Base-by-base conservation (phyloP, 78 protist species). In the Paratrimastix pyriformis region DNA sequence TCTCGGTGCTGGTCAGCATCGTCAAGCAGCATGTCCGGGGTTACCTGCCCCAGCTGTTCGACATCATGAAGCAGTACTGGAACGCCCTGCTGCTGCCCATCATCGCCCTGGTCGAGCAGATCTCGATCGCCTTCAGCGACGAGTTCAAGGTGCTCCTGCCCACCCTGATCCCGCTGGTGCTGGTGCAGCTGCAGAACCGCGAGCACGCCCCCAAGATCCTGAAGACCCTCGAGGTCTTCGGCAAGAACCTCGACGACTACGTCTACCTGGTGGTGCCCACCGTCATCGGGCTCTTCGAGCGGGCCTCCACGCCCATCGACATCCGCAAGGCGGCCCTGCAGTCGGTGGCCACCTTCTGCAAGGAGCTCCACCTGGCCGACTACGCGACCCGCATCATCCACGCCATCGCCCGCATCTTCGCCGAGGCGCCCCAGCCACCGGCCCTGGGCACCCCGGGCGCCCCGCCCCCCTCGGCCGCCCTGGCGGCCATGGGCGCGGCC, bases 181-280 rank as follows among this genome's bases (percentile, higher is more conserved):
- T 87, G 57, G 30, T 32, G 45, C 76, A 87, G 40, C 71, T 83
- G 43, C 38, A 29, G 54, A 29, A 33, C 37, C 62, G 73, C 79
- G 15, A 55, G 26, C 29, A 46, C 60, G 3, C 72, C 79, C 68
- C 77, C 42, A 0, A 71, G 8, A 91, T 84, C 24, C 79, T 93
- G 38, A 71, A 75, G 64, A 86, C 97, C 3, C 58, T 95, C 21
- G 83, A 83, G 38, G 75, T 52, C 24, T 86, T 93, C 60, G 97
- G 92, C 45, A 35, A 85, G 39, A 81, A 81, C 43, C 74, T 95
- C 24, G 96, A 90, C 39, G 97, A 88, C 54, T 88, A 83, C 66
- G 38, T 88, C 13, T 91, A 91, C 84, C 66, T 90, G 43, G 91
- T 92, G 30, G 80, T 95, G 8, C 96, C 96, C n/a, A 83, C 92